Conservation (phyloP, 78 protist species). For the Andalucia godoyi region DNA sequence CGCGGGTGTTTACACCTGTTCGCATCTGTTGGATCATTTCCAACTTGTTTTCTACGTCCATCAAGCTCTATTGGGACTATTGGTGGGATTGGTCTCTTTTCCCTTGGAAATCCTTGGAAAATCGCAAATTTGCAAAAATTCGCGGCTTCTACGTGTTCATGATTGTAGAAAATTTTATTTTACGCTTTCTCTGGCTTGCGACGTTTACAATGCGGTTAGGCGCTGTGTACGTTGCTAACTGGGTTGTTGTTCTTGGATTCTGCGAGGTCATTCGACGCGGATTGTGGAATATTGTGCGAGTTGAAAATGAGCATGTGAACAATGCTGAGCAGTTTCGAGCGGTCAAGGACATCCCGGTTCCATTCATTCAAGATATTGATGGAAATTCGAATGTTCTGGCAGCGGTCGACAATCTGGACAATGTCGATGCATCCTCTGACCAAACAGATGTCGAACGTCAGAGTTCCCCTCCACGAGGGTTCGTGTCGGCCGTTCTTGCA, state of each 20-base stretch:
- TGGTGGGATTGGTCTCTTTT: slow-evolving; percentile 13
- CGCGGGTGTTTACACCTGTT: not conserved
- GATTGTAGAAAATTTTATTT: not conserved
- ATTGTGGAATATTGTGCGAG: slow-evolving; percentile 42
- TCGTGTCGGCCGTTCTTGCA: too few relatives aligned
- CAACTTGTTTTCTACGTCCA: not conserved
- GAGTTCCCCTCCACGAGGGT: too few relatives aligned
- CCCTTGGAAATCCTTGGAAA: not conserved
- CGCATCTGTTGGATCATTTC: not conserved
- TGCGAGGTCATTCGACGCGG: slow-evolving; percentile 22
- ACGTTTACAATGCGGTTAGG: not conserved
- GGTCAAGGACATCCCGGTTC: slow-evolving; percentile 29
- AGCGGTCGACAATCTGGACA: too few relatives aligned
- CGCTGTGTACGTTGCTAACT: slow-evolving; percentile 5
- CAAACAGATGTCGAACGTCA: too few relatives aligned
- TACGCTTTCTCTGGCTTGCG: not conserved
- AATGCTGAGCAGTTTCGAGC: slow-evolving; percentile 43
- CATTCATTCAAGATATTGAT: slow-evolving; percentile 14
- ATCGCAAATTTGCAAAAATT: not conserved
- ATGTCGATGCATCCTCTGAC: too few relatives aligned
- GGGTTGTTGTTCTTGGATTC: slow-evolving; percentile 19
- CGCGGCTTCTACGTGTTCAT: slow-evolving; percentile 1
- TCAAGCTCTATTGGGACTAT: not conserved
- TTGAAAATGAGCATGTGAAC: slow-evolving; percentile 44
- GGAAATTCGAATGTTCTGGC: too few relatives aligned